phyloP scores from a whole-genome alignment of 148 eudicot species.

The Simmondsia chinensis region DNA sequence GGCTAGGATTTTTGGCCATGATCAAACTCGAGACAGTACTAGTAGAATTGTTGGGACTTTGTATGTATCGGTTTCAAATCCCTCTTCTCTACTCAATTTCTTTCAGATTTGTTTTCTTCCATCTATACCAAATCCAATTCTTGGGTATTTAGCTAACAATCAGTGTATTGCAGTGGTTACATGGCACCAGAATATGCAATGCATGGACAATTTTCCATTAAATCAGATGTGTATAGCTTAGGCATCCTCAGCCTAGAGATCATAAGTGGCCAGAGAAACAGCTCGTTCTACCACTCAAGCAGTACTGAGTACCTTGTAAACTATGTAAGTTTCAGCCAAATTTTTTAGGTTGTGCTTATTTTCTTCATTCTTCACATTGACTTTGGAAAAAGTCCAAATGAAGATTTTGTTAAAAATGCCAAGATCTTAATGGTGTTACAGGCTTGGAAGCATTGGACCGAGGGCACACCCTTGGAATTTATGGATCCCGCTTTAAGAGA shows the following conservation, averaged over 20 bases:
- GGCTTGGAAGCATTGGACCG: constrained; percentile 14
- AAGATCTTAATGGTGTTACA: too few species aligned
- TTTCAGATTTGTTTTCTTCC: neutral
- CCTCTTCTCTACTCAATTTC: too few species aligned
- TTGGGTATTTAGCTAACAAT: neutral
- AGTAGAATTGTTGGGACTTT: neutral
- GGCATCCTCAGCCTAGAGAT: neutral
- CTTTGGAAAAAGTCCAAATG: too few species aligned
- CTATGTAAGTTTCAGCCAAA: neutral
- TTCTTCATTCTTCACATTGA: too few species aligned
- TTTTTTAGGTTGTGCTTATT: too few species aligned
- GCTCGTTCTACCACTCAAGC: neutral
- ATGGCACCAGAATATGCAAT: neutral
- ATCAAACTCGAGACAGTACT: neutral
- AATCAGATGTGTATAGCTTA: neutral
- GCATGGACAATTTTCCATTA: neutral
- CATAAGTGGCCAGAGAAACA: neutral
- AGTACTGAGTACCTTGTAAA: neutral
- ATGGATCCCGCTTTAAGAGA: constrained; percentile 2
- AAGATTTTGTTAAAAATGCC: too few species aligned
- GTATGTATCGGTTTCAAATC: neutral
- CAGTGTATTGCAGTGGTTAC: neutral
- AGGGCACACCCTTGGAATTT: neutral
- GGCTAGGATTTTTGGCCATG: constrained; percentile 19
- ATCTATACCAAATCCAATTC: too few species aligned